These are phyloP conservation scores for Pseudocercospora eumusae DNA, from an alignment of 2,329 filamentous ascomycete species.

Conservation along the genomic window DNA sequence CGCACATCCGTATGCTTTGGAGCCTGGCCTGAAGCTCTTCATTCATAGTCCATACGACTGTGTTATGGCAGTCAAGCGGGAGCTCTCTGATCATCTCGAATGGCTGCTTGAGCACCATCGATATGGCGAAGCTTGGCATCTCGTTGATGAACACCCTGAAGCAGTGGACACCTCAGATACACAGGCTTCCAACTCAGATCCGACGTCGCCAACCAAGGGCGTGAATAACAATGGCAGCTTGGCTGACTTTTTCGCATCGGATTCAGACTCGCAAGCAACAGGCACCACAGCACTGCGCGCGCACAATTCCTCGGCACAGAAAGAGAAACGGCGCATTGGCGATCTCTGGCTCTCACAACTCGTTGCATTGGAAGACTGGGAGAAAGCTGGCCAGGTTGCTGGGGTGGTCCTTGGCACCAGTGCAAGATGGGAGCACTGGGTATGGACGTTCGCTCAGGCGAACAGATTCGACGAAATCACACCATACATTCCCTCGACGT, in stretches of 20 bases:
- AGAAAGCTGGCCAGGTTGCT: conserved; percentile 73
- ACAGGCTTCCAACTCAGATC: conserved; percentile 39
- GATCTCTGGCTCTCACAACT: conserved; percentile 92
- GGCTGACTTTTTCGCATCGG: conserved; percentile 59
- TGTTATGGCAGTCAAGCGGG: conserved; percentile 84
- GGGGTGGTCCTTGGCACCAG: conserved; percentile 79
- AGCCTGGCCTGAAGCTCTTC: conserved; percentile 75
- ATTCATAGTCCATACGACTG: conserved; percentile 97
- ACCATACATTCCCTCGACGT: conserved; percentile 73
- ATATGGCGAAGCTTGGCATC: conserved; percentile 83
- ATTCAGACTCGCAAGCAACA: conserved; percentile 55
- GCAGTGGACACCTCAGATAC: conserved; percentile 50
- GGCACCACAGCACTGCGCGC: conserved; percentile 18
- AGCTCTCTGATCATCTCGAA: conserved; percentile 77
- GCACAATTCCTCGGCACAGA: conserved; percentile 64
- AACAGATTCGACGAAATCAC: conserved; percentile 89
- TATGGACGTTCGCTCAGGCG: conserved; percentile 84
- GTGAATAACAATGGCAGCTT: conserved; percentile 36
- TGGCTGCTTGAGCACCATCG: conserved; percentile 83
- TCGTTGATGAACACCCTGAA: conserved; percentile 86
- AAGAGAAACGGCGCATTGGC: conserved; percentile 86
- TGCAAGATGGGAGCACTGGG: conserved; percentile 91
- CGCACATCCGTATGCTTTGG: conserved; percentile 52
- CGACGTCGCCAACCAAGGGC: conserved; percentile 48
- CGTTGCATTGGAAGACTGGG: conserved; percentile 73